Evolutionary conservation across 73 alveolate species (phyloP).

Genomic region (Uronychia binucleata): DNA sequence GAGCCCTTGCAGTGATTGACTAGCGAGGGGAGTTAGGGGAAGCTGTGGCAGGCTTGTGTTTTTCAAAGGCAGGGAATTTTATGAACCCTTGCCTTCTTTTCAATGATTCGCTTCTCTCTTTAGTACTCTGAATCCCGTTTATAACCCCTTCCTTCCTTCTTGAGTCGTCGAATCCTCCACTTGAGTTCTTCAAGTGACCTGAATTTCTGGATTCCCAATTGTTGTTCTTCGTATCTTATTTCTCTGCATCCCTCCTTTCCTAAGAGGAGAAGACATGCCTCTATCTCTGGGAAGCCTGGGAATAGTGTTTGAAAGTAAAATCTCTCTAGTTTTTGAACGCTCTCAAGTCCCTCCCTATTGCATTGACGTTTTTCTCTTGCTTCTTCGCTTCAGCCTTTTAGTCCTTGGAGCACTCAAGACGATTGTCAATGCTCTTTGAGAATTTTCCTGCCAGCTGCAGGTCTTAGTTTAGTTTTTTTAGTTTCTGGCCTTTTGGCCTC

Average conservation of each 20-base stretch:
- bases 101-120: not conserved
- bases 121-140: not conserved
- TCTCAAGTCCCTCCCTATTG: not conserved
- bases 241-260: not conserved
- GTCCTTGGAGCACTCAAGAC: not conserved
- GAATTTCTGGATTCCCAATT: not conserved
- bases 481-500: no score
- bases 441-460: not conserved
- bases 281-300: no score
- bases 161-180: not conserved
- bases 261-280: not conserved
- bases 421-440: not conserved
- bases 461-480: not conserved
- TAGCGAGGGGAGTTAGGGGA: not conserved
- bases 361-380: not conserved
- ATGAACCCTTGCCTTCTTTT: not conserved
- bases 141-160: not conserved
- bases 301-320: no score
- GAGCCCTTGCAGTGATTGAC: not conserved
- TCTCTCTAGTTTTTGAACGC: not conserved
- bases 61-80: not conserved
- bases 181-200: not conserved
- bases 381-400: not conserved
- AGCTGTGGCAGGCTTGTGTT: not conserved
- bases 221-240: not conserved